These are phyloP conservation scores for Leishmania major DNA, from an alignment of 208 protist species.

Conservation along the genomic window DNA sequence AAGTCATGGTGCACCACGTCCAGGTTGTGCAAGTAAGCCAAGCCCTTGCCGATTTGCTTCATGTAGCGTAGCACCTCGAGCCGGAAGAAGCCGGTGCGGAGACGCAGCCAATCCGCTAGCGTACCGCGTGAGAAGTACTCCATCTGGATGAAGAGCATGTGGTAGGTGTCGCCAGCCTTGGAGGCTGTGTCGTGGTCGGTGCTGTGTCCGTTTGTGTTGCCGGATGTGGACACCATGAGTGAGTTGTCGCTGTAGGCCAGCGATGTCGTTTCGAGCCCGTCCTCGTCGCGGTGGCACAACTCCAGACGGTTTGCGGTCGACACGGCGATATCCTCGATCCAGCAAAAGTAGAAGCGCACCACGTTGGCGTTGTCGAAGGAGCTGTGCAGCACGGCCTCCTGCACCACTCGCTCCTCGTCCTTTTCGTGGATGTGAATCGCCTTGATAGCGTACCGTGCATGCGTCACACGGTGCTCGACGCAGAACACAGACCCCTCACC, in stretches of 20 bases:
- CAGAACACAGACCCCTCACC: slow-evolving; percentile 79
- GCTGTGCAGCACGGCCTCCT: slow-evolving; percentile 84
- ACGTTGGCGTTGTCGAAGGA: slow-evolving; percentile 81
- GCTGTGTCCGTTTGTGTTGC: neutral
- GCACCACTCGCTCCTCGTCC: slow-evolving; percentile 66
- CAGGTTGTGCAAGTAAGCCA: slow-evolving; percentile 75
- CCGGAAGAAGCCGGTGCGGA: slow-evolving; percentile 53
- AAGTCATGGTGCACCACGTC: slow-evolving; percentile 83
- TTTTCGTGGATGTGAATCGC: slow-evolving; percentile 64
- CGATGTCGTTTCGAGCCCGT: slow-evolving; percentile 53
- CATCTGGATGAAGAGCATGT: slow-evolving; percentile 89
- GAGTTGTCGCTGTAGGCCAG: slow-evolving; percentile 20
- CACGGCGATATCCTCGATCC: slow-evolving; percentile 70
- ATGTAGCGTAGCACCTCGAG: slow-evolving; percentile 68
- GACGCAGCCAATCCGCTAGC: slow-evolving; percentile 63
- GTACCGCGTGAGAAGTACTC: slow-evolving; percentile 84
- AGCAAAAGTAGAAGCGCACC: slow-evolving; percentile 88
- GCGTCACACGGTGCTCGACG: slow-evolving; percentile 79
- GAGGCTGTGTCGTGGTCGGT: slow-evolving; percentile 5
- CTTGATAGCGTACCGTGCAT: slow-evolving; percentile 78
- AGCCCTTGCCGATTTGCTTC: slow-evolving; percentile 63
- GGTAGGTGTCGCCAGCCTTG: slow-evolving; percentile 29
- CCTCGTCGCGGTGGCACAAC: slow-evolving; percentile 49
- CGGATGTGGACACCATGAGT: slow-evolving; percentile 14
- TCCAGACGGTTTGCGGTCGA: slow-evolving; percentile 47